Percentiles rank a stretch among this genome's conserved stretches.
phyloP scores from a whole-genome alignment of 2,329 filamentous ascomycete species.

The Cladophialophora chaetospira region DNA sequence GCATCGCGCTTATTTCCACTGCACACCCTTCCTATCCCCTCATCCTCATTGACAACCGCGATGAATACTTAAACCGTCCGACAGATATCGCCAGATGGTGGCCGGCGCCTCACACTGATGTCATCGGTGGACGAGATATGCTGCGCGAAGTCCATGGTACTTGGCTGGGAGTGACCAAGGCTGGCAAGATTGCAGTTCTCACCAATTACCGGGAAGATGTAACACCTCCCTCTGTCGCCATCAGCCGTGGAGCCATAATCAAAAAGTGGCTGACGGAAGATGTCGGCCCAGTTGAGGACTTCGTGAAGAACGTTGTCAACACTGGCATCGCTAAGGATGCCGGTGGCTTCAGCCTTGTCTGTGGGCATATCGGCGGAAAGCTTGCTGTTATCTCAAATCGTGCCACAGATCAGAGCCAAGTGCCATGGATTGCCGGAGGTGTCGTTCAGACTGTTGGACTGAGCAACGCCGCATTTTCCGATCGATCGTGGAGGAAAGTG shows the following conservation, averaged over 20 bases:
- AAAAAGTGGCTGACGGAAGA: conserved; percentile 59
- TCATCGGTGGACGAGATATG: conserved; percentile 64
- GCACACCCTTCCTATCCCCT: conserved; percentile 74
- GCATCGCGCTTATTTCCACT: conserved; percentile 75
- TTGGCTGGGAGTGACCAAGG: conserved; percentile 64
- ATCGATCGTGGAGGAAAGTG: conserved; percentile 65
- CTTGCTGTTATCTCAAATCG: conserved; percentile 66
- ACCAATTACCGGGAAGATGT: conserved; percentile 65
- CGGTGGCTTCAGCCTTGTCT: conserved; percentile 65
- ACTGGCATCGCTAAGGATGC: conserved; percentile 58
- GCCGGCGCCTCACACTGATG: conserved; percentile 56
- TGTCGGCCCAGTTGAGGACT: conserved; percentile 49
- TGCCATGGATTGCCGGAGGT: conserved; percentile 54
- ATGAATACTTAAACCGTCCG: conserved; percentile 65
- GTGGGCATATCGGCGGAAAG: conserved; percentile 56
- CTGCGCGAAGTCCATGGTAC: conserved; percentile 62
- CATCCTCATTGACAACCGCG: conserved; percentile 76
- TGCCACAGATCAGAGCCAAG: conserved; percentile 53
- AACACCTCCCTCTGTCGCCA: conserved; percentile 47
- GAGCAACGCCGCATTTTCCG: conserved; percentile 63
- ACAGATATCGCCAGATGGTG: conserved; percentile 63
- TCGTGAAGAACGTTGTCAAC: conserved; percentile 57
- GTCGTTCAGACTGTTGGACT: conserved; percentile 58
- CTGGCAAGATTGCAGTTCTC: conserved; percentile 63
- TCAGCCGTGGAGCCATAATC: conserved; percentile 61